phyloP scores from a whole-genome alignment of 805 yeast genomes.

The Metschnikowia lunata region DNA sequence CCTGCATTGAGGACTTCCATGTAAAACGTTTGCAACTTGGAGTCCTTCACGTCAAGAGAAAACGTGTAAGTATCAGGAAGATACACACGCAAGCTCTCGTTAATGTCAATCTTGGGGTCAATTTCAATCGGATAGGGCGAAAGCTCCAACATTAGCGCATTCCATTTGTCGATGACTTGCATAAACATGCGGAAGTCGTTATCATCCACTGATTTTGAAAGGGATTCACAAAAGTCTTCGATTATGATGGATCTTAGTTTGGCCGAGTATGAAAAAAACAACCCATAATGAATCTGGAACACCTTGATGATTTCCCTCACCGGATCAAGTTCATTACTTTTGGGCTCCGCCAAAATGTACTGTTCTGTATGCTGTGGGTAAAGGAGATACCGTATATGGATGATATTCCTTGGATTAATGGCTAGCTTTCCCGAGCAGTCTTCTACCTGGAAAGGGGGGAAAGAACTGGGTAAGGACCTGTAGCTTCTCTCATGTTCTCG shows the following conservation, averaged over 20 bases:
- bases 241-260: slow-evolving; percentile 27
- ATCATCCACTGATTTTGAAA: slow-evolving; percentile 29
- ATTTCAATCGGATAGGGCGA: slow-evolving; percentile 25
- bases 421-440: slow-evolving; percentile 11
- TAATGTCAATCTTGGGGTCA: slow-evolving; percentile 17
- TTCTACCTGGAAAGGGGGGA: slow-evolving; percentile 29
- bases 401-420: slow-evolving; percentile 27
- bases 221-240: slow-evolving; percentile 29
- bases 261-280: slow-evolving; percentile 38
- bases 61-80: slow-evolving; percentile 9
- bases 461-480: slow-evolving; percentile 30
- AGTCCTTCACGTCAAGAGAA: slow-evolving; percentile 11
- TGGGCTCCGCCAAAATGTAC: slow-evolving; percentile 47
- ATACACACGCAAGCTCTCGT: slow-evolving; percentile 13
- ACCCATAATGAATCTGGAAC: slow-evolving; percentile 37
- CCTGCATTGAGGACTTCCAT: slow-evolving; percentile 17
- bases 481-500: slow-evolving; percentile 26
- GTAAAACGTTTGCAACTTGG: slow-evolving; percentile 13
- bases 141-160: slow-evolving; percentile 34
- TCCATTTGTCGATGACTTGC: slow-evolving; percentile 39
- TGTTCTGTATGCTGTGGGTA: slow-evolving; percentile 44
- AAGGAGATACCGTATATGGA: slow-evolving; percentile 30
- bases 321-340: slow-evolving; percentile 57
- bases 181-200: slow-evolving; percentile 35
- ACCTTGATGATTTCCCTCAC: slow-evolving; percentile 53